A percentile compares a stretch with the other conserved stretches of the same genome.
Conservation (phyloP, 805 yeast species). For the Lipomyces mesembrius region DNA sequence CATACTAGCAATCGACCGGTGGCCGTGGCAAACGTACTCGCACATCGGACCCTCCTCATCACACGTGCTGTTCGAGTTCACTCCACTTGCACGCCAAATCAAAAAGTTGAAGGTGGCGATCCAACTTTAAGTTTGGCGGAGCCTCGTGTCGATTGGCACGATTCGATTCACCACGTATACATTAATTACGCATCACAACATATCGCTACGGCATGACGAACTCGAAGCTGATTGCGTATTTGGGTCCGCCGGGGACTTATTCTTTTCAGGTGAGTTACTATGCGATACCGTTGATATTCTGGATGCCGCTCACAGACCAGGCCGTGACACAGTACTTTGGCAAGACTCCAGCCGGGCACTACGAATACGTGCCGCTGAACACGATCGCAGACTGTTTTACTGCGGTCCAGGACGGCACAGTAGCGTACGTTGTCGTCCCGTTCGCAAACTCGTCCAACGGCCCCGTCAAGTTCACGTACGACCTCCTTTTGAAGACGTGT, state of each 20-base stretch:
- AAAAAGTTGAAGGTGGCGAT: neutral
- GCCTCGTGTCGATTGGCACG: neutral
- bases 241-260: conserved; percentile 93
- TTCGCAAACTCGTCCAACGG: conserved; percentile 96
- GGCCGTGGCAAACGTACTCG: neutral
- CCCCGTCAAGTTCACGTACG: conserved; percentile 84
- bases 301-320: conserved; percentile 11
- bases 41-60: neutral
- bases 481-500: conserved; percentile 72
- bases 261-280: conserved; percentile 76
- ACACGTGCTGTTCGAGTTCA: neutral
- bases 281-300: neutral
- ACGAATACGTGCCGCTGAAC: conserved; percentile 38
- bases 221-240: conserved; percentile 47
- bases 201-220: neutral
- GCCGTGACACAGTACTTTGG: conserved; percentile 29
- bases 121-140: neutral
- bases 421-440: conserved; percentile 82
- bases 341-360: conserved; percentile 17
- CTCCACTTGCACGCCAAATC: neutral
- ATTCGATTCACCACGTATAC: neutral
- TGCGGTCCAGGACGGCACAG: conserved; percentile 51
- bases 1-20: neutral
- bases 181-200: neutral
- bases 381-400: conserved; percentile 62